phyloP scores from a whole-genome alignment of 208 protist species.

The Vickermania ingenoplastis region DNA sequence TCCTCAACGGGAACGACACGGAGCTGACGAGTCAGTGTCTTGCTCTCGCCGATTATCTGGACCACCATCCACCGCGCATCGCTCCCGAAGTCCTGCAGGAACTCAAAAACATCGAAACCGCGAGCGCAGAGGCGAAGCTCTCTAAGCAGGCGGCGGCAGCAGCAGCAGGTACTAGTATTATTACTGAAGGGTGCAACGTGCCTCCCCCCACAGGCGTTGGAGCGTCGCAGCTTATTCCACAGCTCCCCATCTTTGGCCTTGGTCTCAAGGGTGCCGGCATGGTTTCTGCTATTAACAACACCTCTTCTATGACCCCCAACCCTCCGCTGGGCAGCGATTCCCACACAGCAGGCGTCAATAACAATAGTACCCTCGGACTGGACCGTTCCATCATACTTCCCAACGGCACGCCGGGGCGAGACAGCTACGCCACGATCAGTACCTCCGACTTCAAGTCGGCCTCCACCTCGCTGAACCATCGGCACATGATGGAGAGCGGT shows the following conservation, averaged over 20 bases:
- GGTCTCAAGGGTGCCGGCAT: background rate
- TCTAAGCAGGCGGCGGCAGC: conserved; percentile 16
- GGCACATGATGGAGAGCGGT: background rate
- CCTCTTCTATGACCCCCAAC: background rate
- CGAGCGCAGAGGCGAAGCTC: conserved; percentile 29
- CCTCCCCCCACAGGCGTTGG: background rate
- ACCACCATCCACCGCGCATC: conserved; percentile 76
- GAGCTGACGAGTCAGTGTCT: conserved; percentile 81
- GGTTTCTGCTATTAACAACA: background rate
- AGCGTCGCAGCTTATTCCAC: background rate
- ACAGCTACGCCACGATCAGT: conserved; percentile 7
- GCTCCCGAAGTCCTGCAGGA: conserved; percentile 56
- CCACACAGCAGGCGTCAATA: background rate
- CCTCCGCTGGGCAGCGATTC: background rate
- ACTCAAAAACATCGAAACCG: conserved; percentile 37
- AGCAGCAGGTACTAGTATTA: conserved; percentile 17
- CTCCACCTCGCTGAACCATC: background rate
- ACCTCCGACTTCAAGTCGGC: conserved; percentile 7
- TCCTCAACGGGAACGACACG: conserved; percentile 67
- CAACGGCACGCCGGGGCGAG: background rate
- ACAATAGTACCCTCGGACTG: background rate
- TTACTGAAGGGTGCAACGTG: conserved; percentile 7
- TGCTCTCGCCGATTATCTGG: conserved; percentile 81
- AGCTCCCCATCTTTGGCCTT: background rate
- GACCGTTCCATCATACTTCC: background rate